Evolutionary conservation across 2,329 filamentous ascomycete genomes (phyloP).

Genomic region (Colletotrichum gigasporum): DNA sequence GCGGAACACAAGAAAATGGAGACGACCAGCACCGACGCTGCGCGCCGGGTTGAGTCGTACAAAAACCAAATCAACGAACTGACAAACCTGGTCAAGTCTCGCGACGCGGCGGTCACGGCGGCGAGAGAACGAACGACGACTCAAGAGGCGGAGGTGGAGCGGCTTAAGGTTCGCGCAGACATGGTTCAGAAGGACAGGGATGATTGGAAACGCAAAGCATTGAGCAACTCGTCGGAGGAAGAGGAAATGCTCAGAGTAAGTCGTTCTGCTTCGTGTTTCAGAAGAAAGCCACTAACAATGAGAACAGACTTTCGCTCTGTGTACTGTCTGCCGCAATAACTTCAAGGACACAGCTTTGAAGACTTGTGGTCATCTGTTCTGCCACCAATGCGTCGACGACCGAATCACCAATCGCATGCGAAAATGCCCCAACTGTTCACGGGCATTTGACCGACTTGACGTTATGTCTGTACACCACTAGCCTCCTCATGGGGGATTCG

Average conservation of each 20-base stretch:
- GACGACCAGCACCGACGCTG: constrained; percentile 74
- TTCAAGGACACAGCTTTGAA: constrained; percentile 96
- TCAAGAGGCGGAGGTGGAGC: constrained; percentile 81
- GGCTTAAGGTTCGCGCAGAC: constrained; percentile 79
- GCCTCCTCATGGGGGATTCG: neutral
- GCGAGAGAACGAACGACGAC: constrained; percentile 67
- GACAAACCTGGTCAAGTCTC: constrained; percentile 76
- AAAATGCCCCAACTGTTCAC: constrained; percentile 94
- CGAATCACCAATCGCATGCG: constrained; percentile 89
- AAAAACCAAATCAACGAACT: constrained; percentile 82
- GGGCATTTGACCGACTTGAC: constrained; percentile 90
- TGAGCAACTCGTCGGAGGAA: constrained; percentile 83
- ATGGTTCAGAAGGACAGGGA: constrained; percentile 86
- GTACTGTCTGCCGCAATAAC: constrained; percentile 90
- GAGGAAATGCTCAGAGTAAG: constrained; percentile 88
- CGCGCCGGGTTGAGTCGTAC: constrained; percentile 75
- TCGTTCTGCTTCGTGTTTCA: constrained; percentile 35
- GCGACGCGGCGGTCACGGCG: constrained; percentile 69
- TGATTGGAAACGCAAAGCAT: constrained; percentile 83
- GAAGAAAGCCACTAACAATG: constrained; percentile 37
- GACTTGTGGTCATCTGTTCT: constrained; percentile 95
- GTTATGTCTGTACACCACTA: constrained; percentile 76
- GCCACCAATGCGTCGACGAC: constrained; percentile 88
- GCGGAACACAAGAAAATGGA: constrained; percentile 81
- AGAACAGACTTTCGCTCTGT: constrained; percentile 63